A percentile compares a stretch with the other conserved stretches of the same genome.
Evolutionary conservation across 2,329 filamentous ascomycete species (phyloP).

Genomic region (Pyrenochaeta sp.): DNA sequence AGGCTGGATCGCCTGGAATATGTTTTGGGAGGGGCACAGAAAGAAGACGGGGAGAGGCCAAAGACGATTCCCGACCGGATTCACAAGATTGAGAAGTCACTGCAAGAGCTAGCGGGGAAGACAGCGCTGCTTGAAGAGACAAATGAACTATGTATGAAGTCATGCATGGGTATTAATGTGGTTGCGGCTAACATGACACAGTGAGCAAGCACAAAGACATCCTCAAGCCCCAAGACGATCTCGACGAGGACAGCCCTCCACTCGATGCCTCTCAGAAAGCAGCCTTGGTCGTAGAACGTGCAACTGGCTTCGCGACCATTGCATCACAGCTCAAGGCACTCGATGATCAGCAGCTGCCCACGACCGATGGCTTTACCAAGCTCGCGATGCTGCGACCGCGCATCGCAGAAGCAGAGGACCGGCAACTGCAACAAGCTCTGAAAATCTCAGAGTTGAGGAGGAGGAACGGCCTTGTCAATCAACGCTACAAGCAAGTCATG

Average conservation of each 20-base stretch:
- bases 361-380: constrained; percentile 56
- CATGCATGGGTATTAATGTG: background rate
- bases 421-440: constrained; percentile 67
- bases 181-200: constrained; percentile 32
- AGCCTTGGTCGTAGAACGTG: constrained; percentile 55
- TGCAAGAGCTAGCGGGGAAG: constrained; percentile 51
- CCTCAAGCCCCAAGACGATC: constrained; percentile 32
- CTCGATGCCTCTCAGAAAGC: constrained; percentile 37
- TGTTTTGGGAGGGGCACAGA: constrained; percentile 48
- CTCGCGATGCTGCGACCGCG: constrained; percentile 68
- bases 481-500: constrained; percentile 75
- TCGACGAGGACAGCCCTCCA: constrained; percentile 21
- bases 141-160: constrained; percentile 46
- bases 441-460: constrained; percentile 71
- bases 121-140: constrained; percentile 52
- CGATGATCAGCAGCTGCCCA: constrained; percentile 54
- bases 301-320: constrained; percentile 52
- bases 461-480: constrained; percentile 65
- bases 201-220: constrained; percentile 53
- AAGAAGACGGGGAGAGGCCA: constrained; percentile 28
- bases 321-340: constrained; percentile 56
- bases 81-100: constrained; percentile 46
- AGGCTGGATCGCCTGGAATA: constrained; percentile 56
- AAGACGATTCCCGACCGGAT: constrained; percentile 46
- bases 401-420: constrained; percentile 68